Percentiles rank a stretch among this genome's conserved stretches.
These are phyloP conservation scores for Penicillium salamii DNA, from an alignment of 495 filamentous ascomycete genomes.

Conservation along the genomic window DNA sequence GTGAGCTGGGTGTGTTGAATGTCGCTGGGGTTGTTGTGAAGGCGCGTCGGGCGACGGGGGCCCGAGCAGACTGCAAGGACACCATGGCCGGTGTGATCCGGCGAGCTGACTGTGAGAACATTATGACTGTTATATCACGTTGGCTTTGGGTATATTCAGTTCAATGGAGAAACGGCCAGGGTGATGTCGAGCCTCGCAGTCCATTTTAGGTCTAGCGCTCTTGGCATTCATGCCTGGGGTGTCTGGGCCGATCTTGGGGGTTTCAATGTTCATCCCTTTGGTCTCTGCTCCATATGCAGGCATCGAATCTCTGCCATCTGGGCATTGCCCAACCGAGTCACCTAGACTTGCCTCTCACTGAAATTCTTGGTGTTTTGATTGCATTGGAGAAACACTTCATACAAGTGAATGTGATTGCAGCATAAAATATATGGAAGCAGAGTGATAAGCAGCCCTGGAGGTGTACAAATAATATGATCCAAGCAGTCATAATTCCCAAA, in stretches of 20 bases:
- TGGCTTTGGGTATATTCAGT: not conserved
- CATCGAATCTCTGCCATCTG: too few relatives aligned
- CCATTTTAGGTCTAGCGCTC: conserved; percentile 2
- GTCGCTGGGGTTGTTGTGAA: conserved; percentile 14
- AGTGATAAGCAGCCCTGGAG: too few relatives aligned
- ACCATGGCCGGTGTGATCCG: not conserved
- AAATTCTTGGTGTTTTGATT: too few relatives aligned
- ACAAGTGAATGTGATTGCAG: too few relatives aligned
- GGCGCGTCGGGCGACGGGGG: conserved; percentile 4
- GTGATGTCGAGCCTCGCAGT: conserved; percentile 5
- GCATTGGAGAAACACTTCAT: too few relatives aligned
- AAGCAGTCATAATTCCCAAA: too few relatives aligned
- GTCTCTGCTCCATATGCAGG: too few relatives aligned
- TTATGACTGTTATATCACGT: not conserved
- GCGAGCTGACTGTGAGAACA: conserved; percentile 12
- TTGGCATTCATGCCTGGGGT: conserved; percentile 5
- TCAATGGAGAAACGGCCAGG: not conserved
- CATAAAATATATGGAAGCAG: too few relatives aligned
- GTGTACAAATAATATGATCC: too few relatives aligned
- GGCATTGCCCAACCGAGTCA: too few relatives aligned
- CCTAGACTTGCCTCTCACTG: too few relatives aligned
- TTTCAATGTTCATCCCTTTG: too few relatives aligned
- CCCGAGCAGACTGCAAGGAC: not conserved
- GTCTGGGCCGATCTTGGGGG: not conserved
- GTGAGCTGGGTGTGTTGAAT: conserved; percentile 15